Evolutionary conservation across 2,329 filamentous ascomycete species (phyloP).

Genomic region (Xylaria sp.): DNA sequence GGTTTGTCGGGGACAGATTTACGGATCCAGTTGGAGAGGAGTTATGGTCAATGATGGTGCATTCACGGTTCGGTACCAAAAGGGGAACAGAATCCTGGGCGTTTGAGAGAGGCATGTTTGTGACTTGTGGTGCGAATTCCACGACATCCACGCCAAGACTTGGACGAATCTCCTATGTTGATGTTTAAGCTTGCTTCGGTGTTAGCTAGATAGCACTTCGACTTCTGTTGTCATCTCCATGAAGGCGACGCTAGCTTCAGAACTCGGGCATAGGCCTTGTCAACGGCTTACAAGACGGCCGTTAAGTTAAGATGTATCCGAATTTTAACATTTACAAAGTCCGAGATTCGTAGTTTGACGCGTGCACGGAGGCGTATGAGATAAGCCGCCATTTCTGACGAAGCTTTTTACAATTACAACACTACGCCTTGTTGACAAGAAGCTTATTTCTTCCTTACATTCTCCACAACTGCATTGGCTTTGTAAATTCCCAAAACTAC

Average conservation of each 20-base stretch:
- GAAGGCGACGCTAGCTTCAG: slow-evolving; percentile 10
- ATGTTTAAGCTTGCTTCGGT: slow-evolving; percentile 8
- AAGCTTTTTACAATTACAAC: background rate
- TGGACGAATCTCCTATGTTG: slow-evolving; percentile 21
- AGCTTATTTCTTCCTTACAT: too few relatives aligned
- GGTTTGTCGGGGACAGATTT: slow-evolving; percentile 16
- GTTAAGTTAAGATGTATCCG: slow-evolving; percentile 12
- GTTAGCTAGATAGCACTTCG: background rate
- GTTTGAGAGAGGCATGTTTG: slow-evolving; percentile 27
- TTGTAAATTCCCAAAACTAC: too few relatives aligned
- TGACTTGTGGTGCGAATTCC: slow-evolving; percentile 26
- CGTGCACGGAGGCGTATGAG: background rate
- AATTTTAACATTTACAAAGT: slow-evolving; percentile 2
- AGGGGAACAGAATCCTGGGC: slow-evolving; percentile 16
- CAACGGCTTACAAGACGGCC: slow-evolving; percentile 12
- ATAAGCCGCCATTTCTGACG: background rate
- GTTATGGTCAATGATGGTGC: slow-evolving; percentile 21
- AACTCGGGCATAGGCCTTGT: slow-evolving; percentile 4
- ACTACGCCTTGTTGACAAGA: too few relatives aligned
- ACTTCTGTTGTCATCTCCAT: slow-evolving; percentile 5
- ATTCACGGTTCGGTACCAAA: slow-evolving; percentile 16
- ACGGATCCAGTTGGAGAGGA: slow-evolving; percentile 18
- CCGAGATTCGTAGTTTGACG: background rate
- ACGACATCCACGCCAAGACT: slow-evolving; percentile 15
- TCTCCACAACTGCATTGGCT: background rate